Conservation (phyloP, 1,284 basidiomycete species). For the Cryptococcus sp. region DNA sequence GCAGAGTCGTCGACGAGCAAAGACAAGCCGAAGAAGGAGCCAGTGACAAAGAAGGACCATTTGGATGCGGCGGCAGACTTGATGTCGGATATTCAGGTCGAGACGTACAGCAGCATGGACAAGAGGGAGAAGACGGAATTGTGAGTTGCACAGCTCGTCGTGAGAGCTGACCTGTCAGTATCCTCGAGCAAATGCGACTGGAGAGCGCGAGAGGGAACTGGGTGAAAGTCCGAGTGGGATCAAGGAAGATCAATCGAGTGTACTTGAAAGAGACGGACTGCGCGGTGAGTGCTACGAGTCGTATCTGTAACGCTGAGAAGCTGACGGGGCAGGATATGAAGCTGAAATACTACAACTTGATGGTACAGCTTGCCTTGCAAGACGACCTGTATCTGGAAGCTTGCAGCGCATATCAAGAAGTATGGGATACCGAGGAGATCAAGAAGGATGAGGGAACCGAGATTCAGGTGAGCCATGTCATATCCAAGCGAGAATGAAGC, state of each 20-base stretch:
- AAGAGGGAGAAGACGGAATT: slow-evolving; percentile 97
- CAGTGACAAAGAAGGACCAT: slow-evolving; percentile 52
- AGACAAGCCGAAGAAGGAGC: slow-evolving; percentile 43
- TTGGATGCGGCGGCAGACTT: slow-evolving; percentile 79
- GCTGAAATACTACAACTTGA: slow-evolving; percentile 89
- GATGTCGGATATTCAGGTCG: slow-evolving; percentile 91
- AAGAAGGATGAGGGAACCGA: slow-evolving; percentile 74
- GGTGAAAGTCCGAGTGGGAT: slow-evolving; percentile 84
- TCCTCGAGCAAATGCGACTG: slow-evolving; percentile 97
- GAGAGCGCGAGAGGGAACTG: slow-evolving; percentile 71
- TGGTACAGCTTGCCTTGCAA: slow-evolving; percentile 89
- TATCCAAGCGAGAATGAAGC: neutral
- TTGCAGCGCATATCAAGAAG: slow-evolving; percentile 90
- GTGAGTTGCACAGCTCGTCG: slow-evolving; percentile 25
- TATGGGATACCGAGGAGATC: slow-evolving; percentile 91
- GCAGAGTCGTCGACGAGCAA: slow-evolving; percentile 27
- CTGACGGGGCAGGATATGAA: slow-evolving; percentile 71
- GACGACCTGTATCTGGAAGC: slow-evolving; percentile 84
- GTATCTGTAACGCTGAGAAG: no score
- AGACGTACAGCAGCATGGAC: slow-evolving; percentile 98
- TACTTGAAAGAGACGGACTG: slow-evolving; percentile 86
- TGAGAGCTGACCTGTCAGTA: slow-evolving; percentile 41
- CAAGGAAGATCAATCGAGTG: slow-evolving; percentile 88
- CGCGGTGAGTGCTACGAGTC: slow-evolving; percentile 56
- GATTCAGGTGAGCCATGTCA: slow-evolving; percentile 56